A percentile compares a stretch with the other conserved stretches of the same genome.
Evolutionary conservation across 1,284 basidiomycete genomes (phyloP).

Genomic region (Ceratobasidium sp.): DNA sequence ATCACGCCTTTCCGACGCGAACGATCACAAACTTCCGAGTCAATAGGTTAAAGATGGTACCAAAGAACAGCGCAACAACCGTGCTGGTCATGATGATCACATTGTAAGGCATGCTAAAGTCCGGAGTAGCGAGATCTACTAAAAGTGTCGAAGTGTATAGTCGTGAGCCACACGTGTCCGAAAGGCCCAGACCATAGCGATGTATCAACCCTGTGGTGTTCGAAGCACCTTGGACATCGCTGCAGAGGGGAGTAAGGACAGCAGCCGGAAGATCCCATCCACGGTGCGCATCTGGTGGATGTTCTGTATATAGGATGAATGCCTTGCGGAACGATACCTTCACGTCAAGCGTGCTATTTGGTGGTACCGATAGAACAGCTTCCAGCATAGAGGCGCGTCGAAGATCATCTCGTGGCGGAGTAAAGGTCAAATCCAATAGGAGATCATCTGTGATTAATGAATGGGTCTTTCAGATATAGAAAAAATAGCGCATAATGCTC

Average conservation of each 20-base stretch:
- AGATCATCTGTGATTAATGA: constrained; percentile 58
- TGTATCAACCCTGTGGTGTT: constrained; percentile 1
- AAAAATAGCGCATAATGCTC: neutral
- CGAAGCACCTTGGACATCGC: neutral
- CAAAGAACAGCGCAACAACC: constrained; percentile 90
- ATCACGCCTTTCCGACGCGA: constrained; percentile 16
- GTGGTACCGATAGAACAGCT: constrained; percentile 70
- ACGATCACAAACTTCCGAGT: constrained; percentile 71
- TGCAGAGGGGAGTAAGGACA: constrained; percentile 52
- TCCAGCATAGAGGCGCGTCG: constrained; percentile 76
- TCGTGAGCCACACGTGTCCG: constrained; percentile 48
- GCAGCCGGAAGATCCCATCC: constrained; percentile 92
- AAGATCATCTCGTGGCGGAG: constrained; percentile 69
- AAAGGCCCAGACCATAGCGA: neutral
- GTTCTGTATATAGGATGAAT: constrained; percentile 92
- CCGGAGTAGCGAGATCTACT: constrained; percentile 90
- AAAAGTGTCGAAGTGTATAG: constrained; percentile 84
- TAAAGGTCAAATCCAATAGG: constrained; percentile 67
- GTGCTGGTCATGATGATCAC: constrained; percentile 96
- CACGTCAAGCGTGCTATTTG: constrained; percentile 67
- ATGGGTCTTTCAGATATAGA: constrained; percentile 12
- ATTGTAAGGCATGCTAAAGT: constrained; percentile 99
- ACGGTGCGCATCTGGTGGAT: constrained; percentile 92
- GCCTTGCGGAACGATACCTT: constrained; percentile 80
- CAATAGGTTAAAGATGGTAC: constrained; percentile 85